Percentiles rank a stretch among this genome's conserved stretches.
These are phyloP conservation scores for Starmerella riodocensis DNA, from an alignment of 805 yeast species.

Conservation along the genomic window DNA sequence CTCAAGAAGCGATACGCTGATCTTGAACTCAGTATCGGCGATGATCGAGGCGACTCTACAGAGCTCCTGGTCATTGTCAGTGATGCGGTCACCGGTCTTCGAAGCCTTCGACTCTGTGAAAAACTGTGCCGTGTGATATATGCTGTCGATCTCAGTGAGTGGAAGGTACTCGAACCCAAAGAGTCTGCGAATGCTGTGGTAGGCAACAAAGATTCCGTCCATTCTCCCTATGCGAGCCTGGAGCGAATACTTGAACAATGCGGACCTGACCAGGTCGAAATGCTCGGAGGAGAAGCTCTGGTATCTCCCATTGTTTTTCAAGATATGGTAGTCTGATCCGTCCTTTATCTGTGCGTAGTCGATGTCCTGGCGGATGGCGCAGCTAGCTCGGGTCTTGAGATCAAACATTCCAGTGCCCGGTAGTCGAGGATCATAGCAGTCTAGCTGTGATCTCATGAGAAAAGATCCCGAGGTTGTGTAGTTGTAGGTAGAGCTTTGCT, in stretches of 20 bases:
- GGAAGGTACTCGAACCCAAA: slow-evolving; percentile 89
- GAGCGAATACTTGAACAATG: slow-evolving; percentile 68
- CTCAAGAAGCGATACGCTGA: slow-evolving; percentile 43
- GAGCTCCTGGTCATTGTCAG: slow-evolving; percentile 22
- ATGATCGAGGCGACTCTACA: slow-evolving; percentile 33
- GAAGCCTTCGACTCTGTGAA: slow-evolving; percentile 5
- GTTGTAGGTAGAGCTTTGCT: slow-evolving; percentile 39
- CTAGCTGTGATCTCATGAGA: slow-evolving; percentile 80
- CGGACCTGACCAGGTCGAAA: slow-evolving; percentile 59
- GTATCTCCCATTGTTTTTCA: slow-evolving; percentile 44
- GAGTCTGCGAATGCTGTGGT: slow-evolving; percentile 64
- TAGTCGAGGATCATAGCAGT: slow-evolving; percentile 58
- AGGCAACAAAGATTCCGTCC: slow-evolving; percentile 93
- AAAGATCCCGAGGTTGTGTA: slow-evolving; percentile 58
- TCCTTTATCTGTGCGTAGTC: slow-evolving; percentile 43
- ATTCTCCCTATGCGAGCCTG: slow-evolving; percentile 92
- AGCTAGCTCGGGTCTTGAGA: slow-evolving; percentile 79
- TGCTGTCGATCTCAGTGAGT: slow-evolving; percentile 52
- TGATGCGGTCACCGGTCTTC: slow-evolving; percentile 4
- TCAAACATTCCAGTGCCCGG: slow-evolving; percentile 93
- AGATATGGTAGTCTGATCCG: slow-evolving; percentile 55
- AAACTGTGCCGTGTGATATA: slow-evolving; percentile 38
- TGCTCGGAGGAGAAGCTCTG: slow-evolving; percentile 79
- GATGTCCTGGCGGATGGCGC: slow-evolving; percentile 69
- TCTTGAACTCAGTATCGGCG: slow-evolving; percentile 57